Percentiles rank a stretch among this genome's conserved stretches.
phyloP scores from a whole-genome alignment of 805 yeast species.

The Ogataea kodamae region DNA sequence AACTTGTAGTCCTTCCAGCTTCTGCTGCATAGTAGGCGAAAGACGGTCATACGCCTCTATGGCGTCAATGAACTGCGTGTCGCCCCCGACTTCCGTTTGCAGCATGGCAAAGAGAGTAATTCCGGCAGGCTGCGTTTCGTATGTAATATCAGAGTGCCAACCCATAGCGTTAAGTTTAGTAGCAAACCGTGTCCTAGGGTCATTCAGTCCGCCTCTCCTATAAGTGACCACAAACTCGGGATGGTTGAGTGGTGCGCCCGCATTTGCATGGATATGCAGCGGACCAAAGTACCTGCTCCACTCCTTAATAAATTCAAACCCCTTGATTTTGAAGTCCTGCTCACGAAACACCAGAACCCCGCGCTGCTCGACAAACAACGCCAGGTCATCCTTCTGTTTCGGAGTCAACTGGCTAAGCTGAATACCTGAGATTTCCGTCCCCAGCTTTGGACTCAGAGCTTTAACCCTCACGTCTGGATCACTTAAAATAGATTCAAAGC shows the following conservation, averaged over 20 bases:
- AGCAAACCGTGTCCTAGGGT: slow-evolving; percentile 35
- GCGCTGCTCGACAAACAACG: slow-evolving; percentile 62
- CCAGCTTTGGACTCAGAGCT: slow-evolving; percentile 66
- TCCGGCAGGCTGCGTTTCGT: slow-evolving; percentile 72
- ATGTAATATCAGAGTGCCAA: slow-evolving; percentile 77
- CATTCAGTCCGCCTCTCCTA: slow-evolving; percentile 43
- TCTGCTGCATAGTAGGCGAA: slow-evolving; percentile 59
- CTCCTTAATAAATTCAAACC: slow-evolving; percentile 45
- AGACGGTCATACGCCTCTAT: slow-evolving; percentile 68
- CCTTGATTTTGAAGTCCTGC: slow-evolving; percentile 59
- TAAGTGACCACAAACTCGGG: slow-evolving; percentile 64
- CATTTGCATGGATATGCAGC: slow-evolving; percentile 69
- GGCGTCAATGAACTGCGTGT: slow-evolving; percentile 73
- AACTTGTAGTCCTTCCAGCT: slow-evolving; percentile 60
- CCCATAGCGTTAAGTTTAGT: slow-evolving; percentile 37
- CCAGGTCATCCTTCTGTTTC: slow-evolving; percentile 64
- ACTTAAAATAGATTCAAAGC: slow-evolving; percentile 45
- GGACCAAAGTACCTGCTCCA: slow-evolving; percentile 67
- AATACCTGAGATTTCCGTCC: slow-evolving; percentile 58
- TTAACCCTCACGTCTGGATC: slow-evolving; percentile 26
- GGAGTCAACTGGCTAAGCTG: slow-evolving; percentile 54
- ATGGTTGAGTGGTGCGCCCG: slow-evolving; percentile 59
- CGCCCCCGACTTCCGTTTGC: slow-evolving; percentile 61
- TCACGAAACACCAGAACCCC: slow-evolving; percentile 66
- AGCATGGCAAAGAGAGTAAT: slow-evolving; percentile 62